phyloP scores from a whole-genome alignment of 2,329 filamentous ascomycete genomes.

The Botrytis aclada region DNA sequence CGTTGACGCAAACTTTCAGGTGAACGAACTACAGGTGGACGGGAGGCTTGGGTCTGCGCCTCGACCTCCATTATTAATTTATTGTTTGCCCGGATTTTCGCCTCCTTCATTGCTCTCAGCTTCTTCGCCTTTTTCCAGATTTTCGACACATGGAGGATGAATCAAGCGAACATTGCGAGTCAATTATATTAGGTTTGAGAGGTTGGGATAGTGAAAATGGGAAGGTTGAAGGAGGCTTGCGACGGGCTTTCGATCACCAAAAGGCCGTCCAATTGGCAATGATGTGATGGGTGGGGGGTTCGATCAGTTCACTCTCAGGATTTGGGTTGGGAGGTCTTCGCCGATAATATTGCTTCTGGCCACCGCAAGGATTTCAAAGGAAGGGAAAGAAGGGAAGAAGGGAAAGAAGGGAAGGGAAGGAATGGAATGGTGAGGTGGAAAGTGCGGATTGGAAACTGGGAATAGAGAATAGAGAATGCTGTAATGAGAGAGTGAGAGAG shows the following conservation, averaged over 20 bases:
- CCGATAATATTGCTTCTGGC: not conserved
- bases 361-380: slow-evolving; percentile 1
- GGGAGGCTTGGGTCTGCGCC: slow-evolving; percentile 17
- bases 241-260: slow-evolving; percentile 13
- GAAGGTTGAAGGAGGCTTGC: slow-evolving; percentile 13
- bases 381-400: not conserved
- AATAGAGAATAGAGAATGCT: not conserved
- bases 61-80: slow-evolving; percentile 18
- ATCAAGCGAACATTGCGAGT: slow-evolving; percentile 2
- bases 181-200: not conserved
- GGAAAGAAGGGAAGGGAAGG: not conserved
- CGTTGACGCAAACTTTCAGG: slow-evolving; percentile 37
- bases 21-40: slow-evolving; percentile 23
- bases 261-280: slow-evolving; percentile 9
- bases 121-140: slow-evolving; percentile 25
- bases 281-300: not conserved
- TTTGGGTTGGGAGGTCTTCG: not conserved
- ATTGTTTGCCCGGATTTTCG: slow-evolving; percentile 12
- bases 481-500: not conserved
- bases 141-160: slow-evolving; percentile 31
- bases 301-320: not conserved
- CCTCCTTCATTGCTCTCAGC: slow-evolving; percentile 20
- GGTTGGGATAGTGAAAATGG: not conserved
- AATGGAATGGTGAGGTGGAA: not conserved
- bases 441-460: not conserved